Evolutionary conservation across 1,139 yeast genomes (phyloP).

Genomic region (Zygosaccharomyces pseudobailii): DNA sequence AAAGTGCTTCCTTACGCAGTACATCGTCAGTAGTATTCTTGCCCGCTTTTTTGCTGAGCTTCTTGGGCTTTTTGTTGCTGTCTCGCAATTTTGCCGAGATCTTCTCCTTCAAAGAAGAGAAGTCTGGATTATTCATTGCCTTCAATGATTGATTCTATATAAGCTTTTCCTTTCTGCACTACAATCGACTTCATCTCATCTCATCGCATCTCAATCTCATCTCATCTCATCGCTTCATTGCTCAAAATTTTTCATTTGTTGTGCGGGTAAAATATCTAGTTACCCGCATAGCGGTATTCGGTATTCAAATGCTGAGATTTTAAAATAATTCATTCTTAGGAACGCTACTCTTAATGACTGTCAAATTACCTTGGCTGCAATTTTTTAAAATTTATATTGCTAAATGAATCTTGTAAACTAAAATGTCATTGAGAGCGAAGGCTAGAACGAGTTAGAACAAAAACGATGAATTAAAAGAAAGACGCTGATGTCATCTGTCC

Average conservation of each 20-base stretch:
- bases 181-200: slow-evolving; percentile 4
- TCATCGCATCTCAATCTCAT: slow-evolving; percentile 19
- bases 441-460: too few relatives aligned
- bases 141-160: background rate
- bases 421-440: too few relatives aligned
- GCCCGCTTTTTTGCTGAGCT: slow-evolving; percentile 18
- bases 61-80: slow-evolving; percentile 18
- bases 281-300: background rate
- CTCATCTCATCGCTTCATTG: slow-evolving; percentile 1
- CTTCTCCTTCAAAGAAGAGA: slow-evolving; percentile 55
- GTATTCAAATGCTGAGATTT: too few relatives aligned
- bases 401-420: too few relatives aligned
- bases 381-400: too few relatives aligned
- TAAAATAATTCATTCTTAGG: too few relatives aligned
- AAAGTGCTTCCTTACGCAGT: slow-evolving; percentile 64
- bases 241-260: slow-evolving; percentile 10
- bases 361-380: too few relatives aligned
- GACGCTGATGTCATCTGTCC: too few relatives aligned
- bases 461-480: too few relatives aligned
- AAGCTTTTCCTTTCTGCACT: background rate
- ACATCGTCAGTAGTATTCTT: slow-evolving; percentile 29
- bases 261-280: background rate
- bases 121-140: slow-evolving; percentile 29
- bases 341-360: too few relatives aligned
- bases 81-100: slow-evolving; percentile 39